Evolutionary conservation across 139 green algal species (phyloP).

Genomic region (Chlorella sorokiniana): DNA sequence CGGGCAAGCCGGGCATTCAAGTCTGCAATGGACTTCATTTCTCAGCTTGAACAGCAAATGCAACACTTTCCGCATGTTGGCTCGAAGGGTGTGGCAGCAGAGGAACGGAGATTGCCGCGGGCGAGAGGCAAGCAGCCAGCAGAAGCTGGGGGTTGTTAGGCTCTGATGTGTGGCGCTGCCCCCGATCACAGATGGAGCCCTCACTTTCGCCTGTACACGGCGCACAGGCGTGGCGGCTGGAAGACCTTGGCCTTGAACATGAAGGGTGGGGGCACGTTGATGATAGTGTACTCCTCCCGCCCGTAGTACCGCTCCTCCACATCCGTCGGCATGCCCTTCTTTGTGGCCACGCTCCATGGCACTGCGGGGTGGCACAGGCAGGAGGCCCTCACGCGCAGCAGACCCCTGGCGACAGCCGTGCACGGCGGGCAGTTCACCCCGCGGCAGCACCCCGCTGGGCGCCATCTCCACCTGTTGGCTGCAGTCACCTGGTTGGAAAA

Average conservation of each 20-base stretch:
- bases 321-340: conserved; percentile 47
- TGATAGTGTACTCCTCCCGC: conserved; percentile 35
- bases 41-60: no score
- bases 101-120: no score
- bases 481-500: conserved; percentile 40
- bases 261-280: conserved; percentile 46
- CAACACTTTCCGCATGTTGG: no score
- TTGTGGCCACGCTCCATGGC: not conserved
- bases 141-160: no score
- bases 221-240: conserved; percentile 26
- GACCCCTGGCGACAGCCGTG: no score
- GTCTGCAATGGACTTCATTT: no score
- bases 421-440: not conserved
- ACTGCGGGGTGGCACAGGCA: no score
- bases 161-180: not conserved
- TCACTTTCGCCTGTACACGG: conserved; percentile 18
- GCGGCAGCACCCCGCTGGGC: not conserved
- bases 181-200: not conserved
- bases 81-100: no score
- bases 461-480: not conserved
- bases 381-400: not conserved
- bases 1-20: no score
- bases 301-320: conserved; percentile 42
- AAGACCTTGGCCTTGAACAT: conserved; percentile 52
- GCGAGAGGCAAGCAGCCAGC: no score